Evolutionary conservation across 2,329 filamentous ascomycete species (phyloP), one percentile per base, ranked within the genome.

Genomic region (Claviceps cyperi): DNA sequence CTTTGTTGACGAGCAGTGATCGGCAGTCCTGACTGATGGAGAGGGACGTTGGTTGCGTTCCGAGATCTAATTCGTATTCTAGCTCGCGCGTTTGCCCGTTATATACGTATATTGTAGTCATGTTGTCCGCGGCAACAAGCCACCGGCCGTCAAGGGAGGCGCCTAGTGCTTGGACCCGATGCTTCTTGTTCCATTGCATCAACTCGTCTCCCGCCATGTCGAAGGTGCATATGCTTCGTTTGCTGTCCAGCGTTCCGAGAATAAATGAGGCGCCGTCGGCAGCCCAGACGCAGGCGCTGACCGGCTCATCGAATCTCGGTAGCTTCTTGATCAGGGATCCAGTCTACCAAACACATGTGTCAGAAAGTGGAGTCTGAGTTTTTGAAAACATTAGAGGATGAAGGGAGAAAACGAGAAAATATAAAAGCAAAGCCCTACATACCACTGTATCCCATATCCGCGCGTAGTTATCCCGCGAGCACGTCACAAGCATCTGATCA

Each of bases 251-350:
- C 8, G 84, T 83, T 3, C 85, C 87, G 1, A 90, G 82, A 41
- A 95, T 77, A 58, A 97, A 90, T 0, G 79, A 81, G 54, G 80
- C 70, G 41, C 84, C 83, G 60, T 94, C 84, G 0, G 81, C 77
- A 5, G 85, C 77, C 91, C 92, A 98, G n/a, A 86, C 84, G 52
- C 89, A 94, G 51, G 85, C 83, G 44, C 86, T 94, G 38, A 94
- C 86, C 0, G 89, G 86, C 59, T 95, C 84, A n/a, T 77, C 75
- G 58, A 92, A 90, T 46, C 81, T 76, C 48, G 80, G 75, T 15
- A 91, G 74, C 8, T 73, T 78, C 50, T 78, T 74, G 40, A 87
- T 69, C 43, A 81, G 70, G 39, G 70, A 68, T 0, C 86, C 86
- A 5, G 76, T 78, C 80, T 88, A 39, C 11, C 9, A 5, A 41